Evolutionary conservation across 441 rosid species (phyloP).

Genomic region (Jatropha podagrica): DNA sequence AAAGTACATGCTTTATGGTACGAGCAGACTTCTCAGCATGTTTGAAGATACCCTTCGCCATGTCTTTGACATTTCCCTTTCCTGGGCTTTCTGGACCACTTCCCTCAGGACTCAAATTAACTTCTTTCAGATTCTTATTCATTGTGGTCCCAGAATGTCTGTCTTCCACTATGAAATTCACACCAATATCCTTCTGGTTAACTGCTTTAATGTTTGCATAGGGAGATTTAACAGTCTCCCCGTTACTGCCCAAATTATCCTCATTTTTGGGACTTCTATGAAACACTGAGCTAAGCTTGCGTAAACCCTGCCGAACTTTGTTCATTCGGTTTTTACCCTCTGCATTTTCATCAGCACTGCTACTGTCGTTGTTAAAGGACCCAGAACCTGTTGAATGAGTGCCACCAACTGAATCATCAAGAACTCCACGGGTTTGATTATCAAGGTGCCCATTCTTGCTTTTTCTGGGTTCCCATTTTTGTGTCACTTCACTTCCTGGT

Average conservation of each 20-base stretch:
- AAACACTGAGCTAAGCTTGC: constrained; percentile 54
- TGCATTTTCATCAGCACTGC: constrained; percentile 49
- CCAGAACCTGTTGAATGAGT: constrained; percentile 34
- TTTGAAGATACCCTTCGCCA: constrained; percentile 63
- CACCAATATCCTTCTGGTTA: constrained; percentile 43
- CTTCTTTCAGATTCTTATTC: constrained; percentile 40
- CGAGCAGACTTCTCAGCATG: constrained; percentile 72
- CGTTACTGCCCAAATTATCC: constrained; percentile 38
- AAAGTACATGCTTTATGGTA: constrained; percentile 53
- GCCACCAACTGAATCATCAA: constrained; percentile 36
- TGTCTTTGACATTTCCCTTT: constrained; percentile 51
- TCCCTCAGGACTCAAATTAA: constrained; percentile 37
- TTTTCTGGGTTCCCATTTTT: constrained; percentile 85
- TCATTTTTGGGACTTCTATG: constrained; percentile 52
- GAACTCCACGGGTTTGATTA: constrained; percentile 40
- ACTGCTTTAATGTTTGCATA: constrained; percentile 52
- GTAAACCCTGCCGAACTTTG: constrained; percentile 45
- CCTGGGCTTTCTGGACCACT: constrained; percentile 44
- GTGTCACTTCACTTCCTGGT: constrained; percentile 78
- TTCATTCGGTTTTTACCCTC: constrained; percentile 37
- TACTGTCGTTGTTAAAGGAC: constrained; percentile 43
- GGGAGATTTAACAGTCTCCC: constrained; percentile 46
- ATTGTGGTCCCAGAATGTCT: constrained; percentile 32
- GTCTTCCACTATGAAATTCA: constrained; percentile 50
- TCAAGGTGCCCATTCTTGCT: constrained; percentile 60